These are phyloP conservation scores for Pseudonitzschia delicatissima DNA, from an alignment of 108 stramenopile species.

Conservation along the genomic window DNA sequence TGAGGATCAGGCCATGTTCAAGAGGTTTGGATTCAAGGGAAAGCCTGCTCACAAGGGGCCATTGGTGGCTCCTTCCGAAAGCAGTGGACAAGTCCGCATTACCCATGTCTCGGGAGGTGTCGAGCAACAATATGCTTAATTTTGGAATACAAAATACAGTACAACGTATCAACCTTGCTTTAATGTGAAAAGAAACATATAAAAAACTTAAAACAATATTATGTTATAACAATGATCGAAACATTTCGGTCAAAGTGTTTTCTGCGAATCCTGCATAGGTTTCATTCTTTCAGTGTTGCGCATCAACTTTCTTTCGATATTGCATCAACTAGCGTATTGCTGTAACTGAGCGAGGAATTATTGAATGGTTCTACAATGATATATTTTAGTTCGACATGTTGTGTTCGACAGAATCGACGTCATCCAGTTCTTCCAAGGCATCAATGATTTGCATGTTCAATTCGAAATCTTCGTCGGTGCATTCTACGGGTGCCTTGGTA, in stretches of 20 bases:
- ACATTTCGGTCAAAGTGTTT: not conserved
- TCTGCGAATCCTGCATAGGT: not conserved
- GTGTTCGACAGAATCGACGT: constrained; percentile 96
- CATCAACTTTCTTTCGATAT: no score
- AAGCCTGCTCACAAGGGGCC: constrained; percentile 92
- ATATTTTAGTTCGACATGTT: constrained; percentile 92
- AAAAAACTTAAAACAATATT: no score
- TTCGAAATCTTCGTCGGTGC: constrained; percentile 90
- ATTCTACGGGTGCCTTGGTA: constrained; percentile 86
- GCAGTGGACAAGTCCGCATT: constrained; percentile 62
- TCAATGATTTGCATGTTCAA: constrained; percentile 92
- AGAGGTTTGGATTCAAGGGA: constrained; percentile 86
- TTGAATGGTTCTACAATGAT: no score
- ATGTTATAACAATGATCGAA: no score
- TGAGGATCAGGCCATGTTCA: constrained; percentile 82
- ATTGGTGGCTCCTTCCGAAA: constrained; percentile 66
- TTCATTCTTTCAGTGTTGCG: not conserved
- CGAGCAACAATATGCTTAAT: constrained; percentile 18
- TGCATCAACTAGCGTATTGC: no score
- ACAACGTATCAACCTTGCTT: no score
- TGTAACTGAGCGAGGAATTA: no score
- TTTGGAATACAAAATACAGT: no score
- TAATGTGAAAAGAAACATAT: no score
- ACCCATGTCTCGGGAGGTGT: constrained; percentile 39
- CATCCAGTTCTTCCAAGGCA: constrained; percentile 91